Base-by-base conservation (phyloP, 306 rosid genomes). In the Biancaea sappan region DNA sequence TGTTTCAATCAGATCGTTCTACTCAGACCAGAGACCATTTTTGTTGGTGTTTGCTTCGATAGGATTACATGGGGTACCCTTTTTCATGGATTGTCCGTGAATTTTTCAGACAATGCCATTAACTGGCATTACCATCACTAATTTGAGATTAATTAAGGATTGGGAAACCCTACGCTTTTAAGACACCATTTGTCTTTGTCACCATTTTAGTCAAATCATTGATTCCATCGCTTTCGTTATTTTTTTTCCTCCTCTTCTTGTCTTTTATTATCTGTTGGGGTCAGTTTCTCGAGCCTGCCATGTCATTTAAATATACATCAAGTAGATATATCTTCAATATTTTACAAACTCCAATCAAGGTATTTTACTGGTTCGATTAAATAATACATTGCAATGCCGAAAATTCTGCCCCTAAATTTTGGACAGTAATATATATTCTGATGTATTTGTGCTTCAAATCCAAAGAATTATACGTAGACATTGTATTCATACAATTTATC, bases 1-100 rank as follows among this genome's bases (percentile, higher is more conserved):
- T 76, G 77, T 78, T 66, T 88, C 89, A 88, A 85, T 88, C 86
- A 83, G 71, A 73, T 88, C 86, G 16, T 76, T 85, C 81, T 77
- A 79, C 46, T 79, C 68, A 68, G 53, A 58, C n/a, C 63, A 57
- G 81, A 38, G 82, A 79, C 77, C 75, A 25, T 48, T 48, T 47
- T 50, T 48, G 69, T 48, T 66, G 46, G 19, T 60, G 34, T 26
- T 66, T 41, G 37, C 73, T 29, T 56, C 63, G 63, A 48, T 69
- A 62, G 66, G 68, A 52, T 76, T 66, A 63, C 25, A 68, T 66
- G 71, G 72, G 76, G 35, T 35, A 29, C 29, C 40, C 40, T 38
- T 3, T 78, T 71, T 59, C 18, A 62, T 32, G 28, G n/a, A 41
- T 28, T 74, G 79, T 66, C 79, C 54, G 0, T 52, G 46, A 18